Evolutionary conservation across 208 protist genomes (phyloP).

Genomic region (Acanthamoeba healyi): DNA sequence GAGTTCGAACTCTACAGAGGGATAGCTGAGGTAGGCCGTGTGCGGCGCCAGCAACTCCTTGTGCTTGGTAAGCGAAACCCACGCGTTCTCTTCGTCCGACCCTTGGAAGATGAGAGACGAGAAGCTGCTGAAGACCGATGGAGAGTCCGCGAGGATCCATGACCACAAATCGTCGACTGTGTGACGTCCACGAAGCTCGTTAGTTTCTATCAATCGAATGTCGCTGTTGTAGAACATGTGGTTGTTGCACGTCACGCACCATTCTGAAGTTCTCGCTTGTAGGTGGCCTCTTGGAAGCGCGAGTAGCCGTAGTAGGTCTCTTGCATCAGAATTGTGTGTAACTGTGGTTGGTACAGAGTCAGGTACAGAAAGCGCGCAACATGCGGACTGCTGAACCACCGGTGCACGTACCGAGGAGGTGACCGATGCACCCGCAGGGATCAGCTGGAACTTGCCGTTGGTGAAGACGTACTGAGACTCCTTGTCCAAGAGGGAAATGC

Average conservation of each 20-base stretch:
- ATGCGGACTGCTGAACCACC: too few species aligned
- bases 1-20: background rate
- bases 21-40: conserved; percentile 58
- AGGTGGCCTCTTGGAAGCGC: conserved; percentile 29
- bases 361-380: background rate
- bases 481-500: background rate
- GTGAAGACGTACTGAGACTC: conserved; percentile 8
- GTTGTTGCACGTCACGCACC: background rate
- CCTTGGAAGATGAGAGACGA: conserved; percentile 18
- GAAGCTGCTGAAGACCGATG: background rate
- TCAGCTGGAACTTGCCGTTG: conserved; percentile 43
- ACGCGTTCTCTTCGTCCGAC: background rate
- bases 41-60: background rate
- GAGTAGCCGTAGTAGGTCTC: conserved; percentile 17
- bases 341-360: background rate
- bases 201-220: background rate
- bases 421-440: background rate
- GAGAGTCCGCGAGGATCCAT: background rate
- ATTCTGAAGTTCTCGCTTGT: background rate
- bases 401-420: background rate
- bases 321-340: background rate
- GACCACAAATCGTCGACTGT: conserved; percentile 45
- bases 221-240: too few species aligned
- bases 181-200: too few species aligned
- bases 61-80: conserved; percentile 46